These are phyloP conservation scores for Avena sativa DNA, from an alignment of 176 grass and related monocot genomes.

Conservation along the genomic window DNA sequence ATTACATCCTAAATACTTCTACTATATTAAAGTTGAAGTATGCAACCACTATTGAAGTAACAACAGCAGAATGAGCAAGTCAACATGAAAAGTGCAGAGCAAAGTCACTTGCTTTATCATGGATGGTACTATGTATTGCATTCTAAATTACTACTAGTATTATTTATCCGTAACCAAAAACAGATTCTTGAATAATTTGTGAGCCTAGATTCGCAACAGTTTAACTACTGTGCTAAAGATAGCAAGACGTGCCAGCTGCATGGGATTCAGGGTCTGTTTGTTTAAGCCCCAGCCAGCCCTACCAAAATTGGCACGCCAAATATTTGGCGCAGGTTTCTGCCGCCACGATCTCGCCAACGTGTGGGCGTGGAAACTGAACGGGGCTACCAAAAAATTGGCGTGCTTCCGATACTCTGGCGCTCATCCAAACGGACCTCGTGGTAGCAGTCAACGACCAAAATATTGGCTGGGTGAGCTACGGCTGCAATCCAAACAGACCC, in stretches of 20 bases:
- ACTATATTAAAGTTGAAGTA: not conserved
- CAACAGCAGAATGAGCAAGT: slow-evolving; percentile 1
- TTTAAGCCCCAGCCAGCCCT: too few species aligned
- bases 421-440: too few species aligned
- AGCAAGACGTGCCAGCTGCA: not conserved
- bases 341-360: too few species aligned
- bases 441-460: too few species aligned
- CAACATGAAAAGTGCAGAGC: not conserved
- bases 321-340: too few species aligned
- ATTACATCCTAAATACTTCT: not conserved
- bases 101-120: not conserved
- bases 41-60: not conserved
- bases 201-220: not conserved
- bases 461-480: too few species aligned
- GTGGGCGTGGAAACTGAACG: too few species aligned
- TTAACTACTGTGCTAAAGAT: not conserved
- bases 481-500: too few species aligned
- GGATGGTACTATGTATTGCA: not conserved
- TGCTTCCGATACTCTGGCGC: too few species aligned
- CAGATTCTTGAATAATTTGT: slow-evolving; percentile 11
- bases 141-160: not conserved
- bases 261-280: not conserved
- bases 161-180: not conserved
- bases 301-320: too few species aligned
- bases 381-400: too few species aligned